phyloP scores from a whole-genome alignment of 345 rosid species.

The Citrus trifoliata region DNA sequence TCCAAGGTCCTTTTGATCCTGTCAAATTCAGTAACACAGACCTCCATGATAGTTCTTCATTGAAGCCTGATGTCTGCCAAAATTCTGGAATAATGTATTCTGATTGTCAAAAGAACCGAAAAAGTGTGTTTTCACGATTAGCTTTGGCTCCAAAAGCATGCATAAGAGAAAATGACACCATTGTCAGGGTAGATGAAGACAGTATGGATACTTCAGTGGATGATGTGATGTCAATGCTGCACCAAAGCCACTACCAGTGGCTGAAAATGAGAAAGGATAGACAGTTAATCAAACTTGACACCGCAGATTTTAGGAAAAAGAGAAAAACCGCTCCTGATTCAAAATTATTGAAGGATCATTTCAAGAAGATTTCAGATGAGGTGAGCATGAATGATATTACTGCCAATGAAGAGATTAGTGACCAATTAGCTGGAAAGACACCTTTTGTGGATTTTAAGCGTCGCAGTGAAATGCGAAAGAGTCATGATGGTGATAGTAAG shows the following conservation, averaged over 20 bases:
- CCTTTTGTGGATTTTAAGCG: slow-evolving; percentile 55
- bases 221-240: slow-evolving; percentile 46
- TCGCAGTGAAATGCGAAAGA: slow-evolving; percentile 34
- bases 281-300: slow-evolving; percentile 8
- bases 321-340: not conserved
- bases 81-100: slow-evolving; percentile 6
- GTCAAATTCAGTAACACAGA: slow-evolving; percentile 1
- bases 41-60: too few species aligned
- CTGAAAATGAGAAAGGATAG: slow-evolving; percentile 13
- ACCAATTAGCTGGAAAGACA: slow-evolving; percentile 19
- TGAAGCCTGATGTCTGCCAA: not conserved
- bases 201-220: slow-evolving; percentile 33
- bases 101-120: slow-evolving; percentile 19
- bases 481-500: slow-evolving; percentile 13
- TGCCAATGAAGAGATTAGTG: slow-evolving; percentile 15
- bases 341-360: not conserved
- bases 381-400: slow-evolving; percentile 10
- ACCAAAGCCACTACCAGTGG: slow-evolving; percentile 29
- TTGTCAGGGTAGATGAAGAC: slow-evolving; percentile 9
- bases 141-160: slow-evolving; percentile 21
- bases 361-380: slow-evolving; percentile 19
- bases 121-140: slow-evolving; percentile 55
- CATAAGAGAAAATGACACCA: slow-evolving; percentile 9
- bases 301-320: slow-evolving; percentile 15
- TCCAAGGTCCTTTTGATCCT: slow-evolving; percentile 3